Percentiles rank a stretch among this genome's conserved stretches.
These are phyloP conservation scores for Tylopilus vinaceipallidus DNA, from an alignment of 768 basidiomycete genomes.

Conservation along the genomic window DNA sequence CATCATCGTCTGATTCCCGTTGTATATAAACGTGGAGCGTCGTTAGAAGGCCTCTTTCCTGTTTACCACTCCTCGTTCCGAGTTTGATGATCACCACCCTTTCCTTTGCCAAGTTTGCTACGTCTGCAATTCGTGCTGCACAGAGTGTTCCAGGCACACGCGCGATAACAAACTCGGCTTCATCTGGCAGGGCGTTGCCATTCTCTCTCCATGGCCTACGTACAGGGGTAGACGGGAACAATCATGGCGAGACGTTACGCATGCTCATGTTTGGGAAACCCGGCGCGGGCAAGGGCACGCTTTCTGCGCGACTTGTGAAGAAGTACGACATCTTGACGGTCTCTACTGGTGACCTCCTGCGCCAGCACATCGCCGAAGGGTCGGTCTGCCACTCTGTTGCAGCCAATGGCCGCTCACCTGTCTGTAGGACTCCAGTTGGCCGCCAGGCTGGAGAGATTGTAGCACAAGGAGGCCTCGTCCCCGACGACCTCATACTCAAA, in stretches of 20 bases:
- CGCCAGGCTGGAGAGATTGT: conserved; percentile 74
- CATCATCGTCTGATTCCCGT: conserved; percentile 16
- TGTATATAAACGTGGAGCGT: conserved; percentile 19
- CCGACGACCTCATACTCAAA: conserved; percentile 78
- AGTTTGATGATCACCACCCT: conserved; percentile 17
- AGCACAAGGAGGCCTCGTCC: conserved; percentile 70
- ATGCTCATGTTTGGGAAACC: conserved; percentile 62
- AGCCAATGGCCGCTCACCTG: background rate
- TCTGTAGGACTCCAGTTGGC: conserved; percentile 63
- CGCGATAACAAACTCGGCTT: conserved; percentile 30
- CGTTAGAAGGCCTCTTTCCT: background rate
- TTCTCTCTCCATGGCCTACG: conserved; percentile 48
- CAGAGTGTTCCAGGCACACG: conserved; percentile 15
- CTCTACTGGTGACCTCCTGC: conserved; percentile 82
- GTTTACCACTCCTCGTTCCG: background rate
- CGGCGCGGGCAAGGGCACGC: conserved; percentile 83
- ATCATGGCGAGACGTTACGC: conserved; percentile 33
- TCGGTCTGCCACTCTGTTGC: background rate
- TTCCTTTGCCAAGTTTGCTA: conserved; percentile 14
- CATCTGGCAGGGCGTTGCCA: conserved; percentile 44
- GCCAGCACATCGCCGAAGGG: conserved; percentile 76
- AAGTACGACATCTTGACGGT: conserved; percentile 78
- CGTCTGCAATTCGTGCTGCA: conserved; percentile 9
- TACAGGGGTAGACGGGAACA: conserved; percentile 24
- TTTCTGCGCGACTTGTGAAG: conserved; percentile 68